Percentiles rank a stretch among this genome's conserved stretches.
Conservation (phyloP, 2,329 filamentous ascomycete genomes). For the Aspergillus piperis region DNA sequence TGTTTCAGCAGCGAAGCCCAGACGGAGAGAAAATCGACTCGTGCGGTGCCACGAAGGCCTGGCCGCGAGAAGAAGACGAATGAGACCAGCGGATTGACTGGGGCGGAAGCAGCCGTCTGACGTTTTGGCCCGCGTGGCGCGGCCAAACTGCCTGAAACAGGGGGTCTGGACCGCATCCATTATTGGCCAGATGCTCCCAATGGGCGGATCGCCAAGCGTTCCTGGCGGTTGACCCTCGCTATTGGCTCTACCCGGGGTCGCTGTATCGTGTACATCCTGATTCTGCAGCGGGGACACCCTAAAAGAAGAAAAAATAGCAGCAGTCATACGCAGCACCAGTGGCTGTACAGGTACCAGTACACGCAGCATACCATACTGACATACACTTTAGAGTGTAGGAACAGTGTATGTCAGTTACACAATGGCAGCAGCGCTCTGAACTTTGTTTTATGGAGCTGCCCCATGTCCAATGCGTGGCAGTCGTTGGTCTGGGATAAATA, state of each 20-base stretch:
- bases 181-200: conserved; percentile 1
- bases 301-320: not conserved
- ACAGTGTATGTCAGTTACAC: no score
- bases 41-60: conserved; percentile 5
- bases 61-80: not conserved
- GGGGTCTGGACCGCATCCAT: not conserved
- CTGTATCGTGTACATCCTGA: not conserved
- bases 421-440: not conserved
- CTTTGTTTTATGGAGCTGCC: not conserved
- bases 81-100: not conserved
- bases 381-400: no score
- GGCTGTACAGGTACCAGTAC: not conserved
- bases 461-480: not conserved
- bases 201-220: not conserved
- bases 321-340: not conserved
- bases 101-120: conserved; percentile 9
- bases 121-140: conserved; percentile 10
- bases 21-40: conserved; percentile 2
- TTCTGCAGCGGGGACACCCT: not conserved
- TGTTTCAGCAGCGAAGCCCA: not conserved
- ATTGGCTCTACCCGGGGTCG: not conserved
- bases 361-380: not conserved
- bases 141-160: not conserved
- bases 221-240: not conserved
- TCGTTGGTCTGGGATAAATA: not conserved